Conservation (phyloP, 768 basidiomycete species). For the Heimioporus sp. region DNA sequence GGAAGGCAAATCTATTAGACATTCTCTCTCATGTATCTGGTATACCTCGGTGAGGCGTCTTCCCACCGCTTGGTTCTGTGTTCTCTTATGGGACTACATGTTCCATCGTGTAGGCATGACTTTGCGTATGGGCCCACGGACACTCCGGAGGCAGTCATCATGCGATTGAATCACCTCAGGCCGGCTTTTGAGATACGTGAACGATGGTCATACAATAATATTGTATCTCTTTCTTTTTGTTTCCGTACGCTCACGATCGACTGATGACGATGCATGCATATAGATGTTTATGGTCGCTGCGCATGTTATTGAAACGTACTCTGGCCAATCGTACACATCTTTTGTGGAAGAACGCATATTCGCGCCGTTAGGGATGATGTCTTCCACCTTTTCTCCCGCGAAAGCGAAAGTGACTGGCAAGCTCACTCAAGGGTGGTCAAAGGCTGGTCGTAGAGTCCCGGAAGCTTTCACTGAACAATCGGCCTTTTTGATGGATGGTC, state of each 20-base stretch:
- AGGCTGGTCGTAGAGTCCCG: slow-evolving; percentile 33
- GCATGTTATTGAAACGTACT: slow-evolving; percentile 34
- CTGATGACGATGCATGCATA: too few relatives aligned
- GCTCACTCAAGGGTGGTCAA: slow-evolving; percentile 34
- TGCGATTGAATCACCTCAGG: slow-evolving; percentile 27
- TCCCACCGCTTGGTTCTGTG: not conserved
- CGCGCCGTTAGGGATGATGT: slow-evolving; percentile 38
- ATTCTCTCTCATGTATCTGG: slow-evolving; percentile 42
- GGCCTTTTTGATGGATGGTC: slow-evolving; percentile 30
- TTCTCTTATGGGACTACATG: not conserved
- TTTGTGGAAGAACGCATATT: slow-evolving; percentile 45
- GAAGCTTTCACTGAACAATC: slow-evolving; percentile 28
- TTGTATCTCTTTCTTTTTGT: slow-evolving; percentile 16
- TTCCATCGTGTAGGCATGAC: slow-evolving; percentile 30
- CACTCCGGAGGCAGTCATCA: slow-evolving; percentile 20
- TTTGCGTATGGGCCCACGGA: slow-evolving; percentile 29
- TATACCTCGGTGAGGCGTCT: slow-evolving; percentile 30
- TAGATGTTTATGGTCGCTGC: slow-evolving; percentile 40
- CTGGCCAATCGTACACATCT: slow-evolving; percentile 32
- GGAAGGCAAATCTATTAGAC: slow-evolving; percentile 37
- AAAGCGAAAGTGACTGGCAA: slow-evolving; percentile 33
- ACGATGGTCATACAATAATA: slow-evolving; percentile 39
- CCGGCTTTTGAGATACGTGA: slow-evolving; percentile 37
- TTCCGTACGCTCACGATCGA: not conserved
- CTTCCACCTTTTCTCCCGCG: slow-evolving; percentile 36